A percentile compares a stretch with the other conserved stretches of the same genome.
phyloP scores from a whole-genome alignment of 1,139 yeast genomes.

The Pichia kudriavzevii region DNA sequence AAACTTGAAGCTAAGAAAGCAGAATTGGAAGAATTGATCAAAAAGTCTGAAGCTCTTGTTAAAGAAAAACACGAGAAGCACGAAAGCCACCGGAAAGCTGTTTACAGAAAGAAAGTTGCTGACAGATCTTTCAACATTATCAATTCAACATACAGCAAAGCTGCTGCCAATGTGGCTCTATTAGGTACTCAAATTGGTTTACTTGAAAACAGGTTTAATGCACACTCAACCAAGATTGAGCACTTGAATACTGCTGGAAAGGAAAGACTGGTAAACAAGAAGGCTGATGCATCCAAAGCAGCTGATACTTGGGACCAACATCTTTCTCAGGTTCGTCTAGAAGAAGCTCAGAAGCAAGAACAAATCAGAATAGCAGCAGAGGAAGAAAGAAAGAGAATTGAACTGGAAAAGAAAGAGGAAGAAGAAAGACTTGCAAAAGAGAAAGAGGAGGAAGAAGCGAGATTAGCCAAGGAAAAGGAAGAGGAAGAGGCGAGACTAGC shows the following conservation, averaged over 20 bases:
- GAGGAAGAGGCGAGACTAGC: constrained; percentile 29
- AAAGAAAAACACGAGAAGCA: constrained; percentile 36
- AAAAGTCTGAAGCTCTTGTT: constrained; percentile 32
- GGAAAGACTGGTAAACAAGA: constrained; percentile 32
- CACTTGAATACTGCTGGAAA: constrained; percentile 34
- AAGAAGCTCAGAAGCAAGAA: constrained; percentile 43
- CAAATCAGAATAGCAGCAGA: constrained; percentile 35
- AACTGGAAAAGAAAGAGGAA: constrained; percentile 29
- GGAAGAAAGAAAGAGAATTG: constrained; percentile 40
- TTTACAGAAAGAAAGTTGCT: constrained; percentile 36
- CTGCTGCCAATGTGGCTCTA: constrained; percentile 35
- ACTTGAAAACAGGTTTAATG: constrained; percentile 37
- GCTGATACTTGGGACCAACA: constrained; percentile 39
- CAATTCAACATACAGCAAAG: constrained; percentile 31
- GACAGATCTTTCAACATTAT: constrained; percentile 31
- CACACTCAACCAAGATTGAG: constrained; percentile 40
- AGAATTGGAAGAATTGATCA: constrained; percentile 28
- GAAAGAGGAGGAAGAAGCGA: constrained; percentile 20
- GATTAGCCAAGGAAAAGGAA: constrained; percentile 35
- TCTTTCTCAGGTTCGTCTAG: constrained; percentile 33
- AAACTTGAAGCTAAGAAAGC: constrained; percentile 36
- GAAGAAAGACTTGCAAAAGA: constrained; percentile 24
- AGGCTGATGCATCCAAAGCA: constrained; percentile 38
- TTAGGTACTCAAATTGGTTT: constrained; percentile 40
- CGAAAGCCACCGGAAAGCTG: constrained; percentile 33